Evolutionary conservation across 495 filamentous ascomycete species (phyloP), one percentile per base, ranked within the genome.

Genomic region (Bryoglossum gracile): DNA sequence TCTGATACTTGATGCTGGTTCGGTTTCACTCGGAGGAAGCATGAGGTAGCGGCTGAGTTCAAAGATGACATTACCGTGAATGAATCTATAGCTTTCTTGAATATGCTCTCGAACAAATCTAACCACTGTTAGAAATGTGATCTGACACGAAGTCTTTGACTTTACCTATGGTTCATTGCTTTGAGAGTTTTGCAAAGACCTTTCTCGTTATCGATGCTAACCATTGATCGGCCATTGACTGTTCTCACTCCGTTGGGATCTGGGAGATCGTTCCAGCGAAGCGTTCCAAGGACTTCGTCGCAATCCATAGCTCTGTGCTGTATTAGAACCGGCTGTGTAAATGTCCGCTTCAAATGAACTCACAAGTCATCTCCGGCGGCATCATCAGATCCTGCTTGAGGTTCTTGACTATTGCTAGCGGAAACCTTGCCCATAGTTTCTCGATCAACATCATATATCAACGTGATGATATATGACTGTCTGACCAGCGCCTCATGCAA

Each of bases 241-340:
- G 40, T 16, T 30, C 54, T 49, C 6, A 19, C 26, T 19, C 33
- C 38, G 2, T 23, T 32, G 5, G 58, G 47, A 45, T 61, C 58
- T 13, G 58, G 58, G 2, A 53, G 6, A 18, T 58, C 58, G 6
- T 22, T 50, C 51, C 51, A 61, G 10, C 43, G 32, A 3, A 61
- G 39, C 3, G 43, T 58, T 14, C 58, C 58, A 16, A 30, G 46
- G 3, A 50, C 13, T 21, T 48, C 22, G 45, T 59, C 46, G 16
- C 19, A 51, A 42, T 50, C 32, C 18, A 47, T 33, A 4, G 17
- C 28, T 17, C 46, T 54, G 39, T 0, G 46, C 4, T 4, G n/a
- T 39, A n/a, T n/a, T n/a, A n/a, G n/a, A n/a, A n/a, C n/a, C n/a
- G n/a, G n/a, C n/a, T n/a, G n/a, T n/a, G n/a, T n/a, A n/a, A n/a